These are phyloP conservation scores for Ogataea methanolica DNA, from an alignment of 805 yeast species.

Conservation along the genomic window DNA sequence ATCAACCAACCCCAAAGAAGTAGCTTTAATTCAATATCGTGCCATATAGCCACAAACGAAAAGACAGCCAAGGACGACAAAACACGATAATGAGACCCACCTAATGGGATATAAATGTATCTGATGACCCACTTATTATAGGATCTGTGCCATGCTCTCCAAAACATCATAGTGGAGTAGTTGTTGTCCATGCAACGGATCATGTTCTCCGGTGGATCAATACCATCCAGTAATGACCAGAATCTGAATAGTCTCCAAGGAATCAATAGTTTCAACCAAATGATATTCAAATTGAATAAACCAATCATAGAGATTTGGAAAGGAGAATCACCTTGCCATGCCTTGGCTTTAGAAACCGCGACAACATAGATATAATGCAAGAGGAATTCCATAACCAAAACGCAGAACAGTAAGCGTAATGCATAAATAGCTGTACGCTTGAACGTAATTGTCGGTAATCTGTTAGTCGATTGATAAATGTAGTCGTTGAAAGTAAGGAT, in stretches of 20 bases:
- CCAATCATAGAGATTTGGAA: constrained; percentile 95
- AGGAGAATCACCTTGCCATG: constrained; percentile 87
- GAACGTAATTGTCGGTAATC: constrained; percentile 54
- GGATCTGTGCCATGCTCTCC: constrained; percentile 99
- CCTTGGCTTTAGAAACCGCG: constrained; percentile 83
- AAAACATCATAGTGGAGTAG: constrained; percentile 88
- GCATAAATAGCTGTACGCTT: constrained; percentile 59
- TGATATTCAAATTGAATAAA: constrained; percentile 78
- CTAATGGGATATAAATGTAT: constrained; percentile 87
- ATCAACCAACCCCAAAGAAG: constrained; percentile 95
- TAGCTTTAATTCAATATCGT: constrained; percentile 84
- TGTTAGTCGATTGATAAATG: constrained; percentile 61
- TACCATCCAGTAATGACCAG: constrained; percentile 89
- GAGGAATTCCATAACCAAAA: constrained; percentile 83
- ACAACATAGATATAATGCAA: constrained; percentile 89
- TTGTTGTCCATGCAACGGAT: constrained; percentile 93
- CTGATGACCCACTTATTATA: constrained; percentile 86
- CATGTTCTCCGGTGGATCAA: constrained; percentile 98
- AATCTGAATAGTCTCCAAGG: constrained; percentile 96
- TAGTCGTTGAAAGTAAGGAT: constrained; percentile 90
- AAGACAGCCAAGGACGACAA: constrained; percentile 80
- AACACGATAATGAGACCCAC: constrained; percentile 71
- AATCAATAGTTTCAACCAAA: constrained; percentile 87
- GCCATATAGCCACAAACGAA: constrained; percentile 97
- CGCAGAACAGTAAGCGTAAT: constrained; percentile 62